Percentiles rank a stretch among this genome's conserved stretches.
Conservation (phyloP, 2,329 filamentous ascomycete species). For the Sporothrix globosa region DNA sequence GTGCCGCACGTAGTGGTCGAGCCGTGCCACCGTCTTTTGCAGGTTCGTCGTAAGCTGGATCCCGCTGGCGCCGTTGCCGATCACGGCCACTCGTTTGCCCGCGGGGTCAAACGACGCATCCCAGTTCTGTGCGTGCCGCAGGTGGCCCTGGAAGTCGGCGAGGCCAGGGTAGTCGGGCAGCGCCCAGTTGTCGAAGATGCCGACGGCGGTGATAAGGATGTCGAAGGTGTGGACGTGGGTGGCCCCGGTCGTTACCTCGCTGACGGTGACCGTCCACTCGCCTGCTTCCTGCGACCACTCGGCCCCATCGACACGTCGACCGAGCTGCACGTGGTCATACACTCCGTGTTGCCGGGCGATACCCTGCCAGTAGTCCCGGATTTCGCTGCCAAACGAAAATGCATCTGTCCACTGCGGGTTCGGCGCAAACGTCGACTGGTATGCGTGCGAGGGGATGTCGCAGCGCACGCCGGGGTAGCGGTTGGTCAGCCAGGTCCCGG, state of each 20-base stretch:
- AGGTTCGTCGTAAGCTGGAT: slow-evolving; percentile 55
- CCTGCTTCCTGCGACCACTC: slow-evolving; percentile 57
- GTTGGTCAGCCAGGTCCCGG: slow-evolving; percentile 45
- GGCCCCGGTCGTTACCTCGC: slow-evolving; percentile 42
- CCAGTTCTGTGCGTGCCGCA: slow-evolving; percentile 62
- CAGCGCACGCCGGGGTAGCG: slow-evolving; percentile 50
- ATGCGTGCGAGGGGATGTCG: slow-evolving; percentile 70
- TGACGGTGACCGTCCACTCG: slow-evolving; percentile 60
- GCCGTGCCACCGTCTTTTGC: slow-evolving; percentile 51
- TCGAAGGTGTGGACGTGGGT: slow-evolving; percentile 52
- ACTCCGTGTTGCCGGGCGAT: slow-evolving; percentile 67
- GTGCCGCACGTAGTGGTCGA: slow-evolving; percentile 68
- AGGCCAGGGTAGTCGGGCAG: slow-evolving; percentile 58
- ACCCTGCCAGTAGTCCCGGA: slow-evolving; percentile 66
- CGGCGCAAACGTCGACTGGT: slow-evolving; percentile 68
- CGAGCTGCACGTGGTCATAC: slow-evolving; percentile 60
- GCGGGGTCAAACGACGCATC: slow-evolving; percentile 53
- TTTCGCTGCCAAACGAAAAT: slow-evolving; percentile 69
- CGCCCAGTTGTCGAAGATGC: slow-evolving; percentile 59
- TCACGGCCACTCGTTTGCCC: slow-evolving; percentile 55
- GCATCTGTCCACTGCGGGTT: slow-evolving; percentile 71
- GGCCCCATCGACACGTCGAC: slow-evolving; percentile 58
- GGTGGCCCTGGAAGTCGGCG: slow-evolving; percentile 54
- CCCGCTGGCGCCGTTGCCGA: slow-evolving; percentile 60
- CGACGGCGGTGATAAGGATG: slow-evolving; percentile 65